Percentiles rank a stretch among this genome's conserved stretches.
phyloP scores from a whole-genome alignment of 257 asterid genomes.

The Solanum piurae region DNA sequence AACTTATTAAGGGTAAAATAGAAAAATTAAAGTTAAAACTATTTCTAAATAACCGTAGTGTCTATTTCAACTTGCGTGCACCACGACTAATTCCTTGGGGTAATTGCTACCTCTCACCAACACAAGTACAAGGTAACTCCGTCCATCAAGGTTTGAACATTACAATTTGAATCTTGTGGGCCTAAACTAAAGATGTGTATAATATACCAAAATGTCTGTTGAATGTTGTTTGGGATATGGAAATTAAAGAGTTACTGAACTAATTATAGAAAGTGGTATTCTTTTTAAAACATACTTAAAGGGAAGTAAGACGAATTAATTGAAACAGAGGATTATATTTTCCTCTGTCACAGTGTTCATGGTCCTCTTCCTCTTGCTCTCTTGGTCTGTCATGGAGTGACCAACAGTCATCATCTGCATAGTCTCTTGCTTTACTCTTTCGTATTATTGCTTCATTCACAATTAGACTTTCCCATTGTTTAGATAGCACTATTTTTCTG shows the following conservation, averaged over 20 bases:
- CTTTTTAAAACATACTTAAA: background rate
- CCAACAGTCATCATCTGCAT: background rate
- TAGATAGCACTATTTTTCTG: background rate
- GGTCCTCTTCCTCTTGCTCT: background rate
- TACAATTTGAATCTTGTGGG: background rate
- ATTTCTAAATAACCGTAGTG: background rate
- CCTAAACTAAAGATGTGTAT: background rate
- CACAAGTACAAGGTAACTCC: background rate
- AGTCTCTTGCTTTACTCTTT: background rate
- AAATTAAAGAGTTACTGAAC: background rate
- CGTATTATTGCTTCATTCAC: background rate
- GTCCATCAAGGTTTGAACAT: background rate
- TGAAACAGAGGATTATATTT: background rate
- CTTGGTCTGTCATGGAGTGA: background rate
- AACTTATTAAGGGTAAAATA: background rate
- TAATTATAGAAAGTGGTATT: background rate
- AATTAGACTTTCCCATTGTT: background rate
- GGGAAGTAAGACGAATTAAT: background rate
- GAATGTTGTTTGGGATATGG: background rate
- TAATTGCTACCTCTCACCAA: background rate
- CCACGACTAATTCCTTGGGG: background rate
- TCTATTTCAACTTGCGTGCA: background rate
- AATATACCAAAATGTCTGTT: background rate
- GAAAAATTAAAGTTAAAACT: background rate
- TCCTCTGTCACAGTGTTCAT: background rate